Evolutionary conservation across 768 basidiomycete genomes (phyloP).

Genomic region (Trametes villosa): DNA sequence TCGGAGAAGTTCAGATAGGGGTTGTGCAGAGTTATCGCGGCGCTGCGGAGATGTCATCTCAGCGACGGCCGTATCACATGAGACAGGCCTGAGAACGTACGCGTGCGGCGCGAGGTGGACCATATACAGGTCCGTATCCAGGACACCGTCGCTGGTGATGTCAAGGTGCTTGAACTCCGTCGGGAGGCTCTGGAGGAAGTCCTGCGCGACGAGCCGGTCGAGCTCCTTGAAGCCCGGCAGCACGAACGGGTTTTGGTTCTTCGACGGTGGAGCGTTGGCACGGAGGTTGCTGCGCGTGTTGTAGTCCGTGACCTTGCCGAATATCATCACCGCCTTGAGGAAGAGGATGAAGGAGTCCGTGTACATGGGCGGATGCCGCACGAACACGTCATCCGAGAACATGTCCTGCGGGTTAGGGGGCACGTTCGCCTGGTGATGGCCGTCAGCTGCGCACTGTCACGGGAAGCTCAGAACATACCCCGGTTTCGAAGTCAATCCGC

Average conservation of each 20-base stretch:
- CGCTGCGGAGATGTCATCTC: constrained; percentile 48
- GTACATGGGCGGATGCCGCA: constrained; percentile 71
- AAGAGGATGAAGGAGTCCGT: constrained; percentile 83
- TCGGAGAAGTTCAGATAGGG: constrained; percentile 79
- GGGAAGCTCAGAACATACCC: constrained; percentile 48
- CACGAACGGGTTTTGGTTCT: constrained; percentile 73
- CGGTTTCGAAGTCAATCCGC: constrained; percentile 73
- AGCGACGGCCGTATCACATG: constrained; percentile 6
- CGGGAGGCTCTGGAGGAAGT: constrained; percentile 75
- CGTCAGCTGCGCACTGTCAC: constrained; percentile 10
- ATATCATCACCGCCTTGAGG: constrained; percentile 83
- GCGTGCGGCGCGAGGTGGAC: constrained; percentile 86
- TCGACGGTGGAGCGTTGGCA: constrained; percentile 66
- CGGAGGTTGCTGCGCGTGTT: constrained; percentile 77
- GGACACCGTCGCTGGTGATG: constrained; percentile 56
- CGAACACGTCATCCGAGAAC: constrained; percentile 64
- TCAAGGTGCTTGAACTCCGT: constrained; percentile 64
- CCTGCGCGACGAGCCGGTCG: constrained; percentile 66
- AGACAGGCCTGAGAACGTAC: constrained; percentile 48
- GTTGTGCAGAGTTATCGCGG: constrained; percentile 86
- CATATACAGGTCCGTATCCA: constrained; percentile 88
- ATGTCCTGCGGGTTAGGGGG: constrained; percentile 79
- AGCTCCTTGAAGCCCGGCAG: constrained; percentile 69
- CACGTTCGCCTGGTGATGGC: constrained; percentile 3
- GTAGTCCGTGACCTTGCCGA: constrained; percentile 84